phyloP scores from a whole-genome alignment of 139 green algal genomes.

The Tetraselmis chui region DNA sequence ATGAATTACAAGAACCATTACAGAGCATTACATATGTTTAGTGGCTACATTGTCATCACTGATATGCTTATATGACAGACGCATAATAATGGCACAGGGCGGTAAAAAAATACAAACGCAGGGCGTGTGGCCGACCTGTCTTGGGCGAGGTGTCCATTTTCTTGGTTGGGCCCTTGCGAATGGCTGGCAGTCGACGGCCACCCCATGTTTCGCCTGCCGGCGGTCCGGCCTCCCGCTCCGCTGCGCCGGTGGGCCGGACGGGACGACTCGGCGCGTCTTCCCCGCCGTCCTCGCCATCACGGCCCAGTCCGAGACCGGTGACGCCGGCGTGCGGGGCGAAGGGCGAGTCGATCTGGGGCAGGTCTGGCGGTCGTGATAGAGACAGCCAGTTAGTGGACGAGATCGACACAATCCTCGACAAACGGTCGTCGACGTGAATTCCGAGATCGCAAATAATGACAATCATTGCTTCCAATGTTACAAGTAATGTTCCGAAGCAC shows the following conservation, averaged over 20 bases:
- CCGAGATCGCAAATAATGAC: no score
- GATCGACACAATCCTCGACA: no score
- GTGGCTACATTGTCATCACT: no score
- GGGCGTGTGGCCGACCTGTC: background rate
- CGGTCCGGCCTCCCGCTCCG: background rate
- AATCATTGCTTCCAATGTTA: no score
- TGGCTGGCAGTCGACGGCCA: background rate
- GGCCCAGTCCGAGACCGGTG: background rate
- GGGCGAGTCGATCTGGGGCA: background rate
- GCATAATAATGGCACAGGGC: background rate
- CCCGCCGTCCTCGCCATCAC: background rate
- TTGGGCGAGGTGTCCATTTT: background rate
- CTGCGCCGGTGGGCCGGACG: background rate
- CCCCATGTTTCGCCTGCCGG: background rate
- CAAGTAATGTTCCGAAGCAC: no score
- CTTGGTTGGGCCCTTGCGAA: background rate
- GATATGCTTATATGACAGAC: no score
- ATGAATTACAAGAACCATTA: no score
- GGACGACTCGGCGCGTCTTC: background rate
- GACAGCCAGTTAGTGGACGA: no score
- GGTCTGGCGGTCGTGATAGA: background rate
- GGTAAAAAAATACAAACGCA: background rate
- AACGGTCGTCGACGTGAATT: no score
- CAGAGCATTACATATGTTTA: no score
- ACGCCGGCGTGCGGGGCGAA: background rate